phyloP scores from a whole-genome alignment of 768 basidiomycete species.

The Naganishia vishniacii region DNA sequence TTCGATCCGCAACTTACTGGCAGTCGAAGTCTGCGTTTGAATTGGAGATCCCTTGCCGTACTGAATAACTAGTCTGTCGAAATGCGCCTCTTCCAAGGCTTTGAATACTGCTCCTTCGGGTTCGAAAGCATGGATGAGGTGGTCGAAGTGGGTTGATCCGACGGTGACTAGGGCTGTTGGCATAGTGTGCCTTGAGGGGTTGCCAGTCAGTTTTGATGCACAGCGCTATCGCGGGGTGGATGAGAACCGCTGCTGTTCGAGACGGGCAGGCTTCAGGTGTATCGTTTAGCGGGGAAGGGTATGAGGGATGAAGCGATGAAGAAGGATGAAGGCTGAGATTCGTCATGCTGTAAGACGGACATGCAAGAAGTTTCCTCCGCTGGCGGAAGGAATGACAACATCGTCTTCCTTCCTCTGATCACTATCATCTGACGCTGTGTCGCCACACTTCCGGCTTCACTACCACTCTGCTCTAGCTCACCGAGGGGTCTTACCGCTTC shows the following conservation, averaged over 20 bases:
- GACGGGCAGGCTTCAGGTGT: no score
- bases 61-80: constrained; percentile 59
- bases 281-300: no score
- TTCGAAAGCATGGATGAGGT: constrained; percentile 58
- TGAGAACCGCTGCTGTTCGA: no score
- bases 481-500: no score
- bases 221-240: no score
- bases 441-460: no score
- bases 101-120: constrained; percentile 59
- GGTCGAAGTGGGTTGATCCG: constrained; percentile 81
- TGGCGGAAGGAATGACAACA: constrained; percentile 18
- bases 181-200: not conserved
- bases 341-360: constrained; percentile 6
- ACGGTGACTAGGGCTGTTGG: constrained; percentile 65
- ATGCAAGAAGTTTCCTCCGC: not conserved
- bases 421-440: no score
- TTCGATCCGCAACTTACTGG: constrained; percentile 57
- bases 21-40: constrained; percentile 24
- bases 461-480: no score
- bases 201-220: no score
- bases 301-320: not conserved
- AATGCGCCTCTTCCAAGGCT: constrained; percentile 52
- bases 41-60: constrained; percentile 55
- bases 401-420: constrained; percentile 2
- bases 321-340: not conserved